These are phyloP conservation scores for Emergomyces africanus DNA, from an alignment of 2,329 filamentous ascomycete genomes.

Conservation along the genomic window DNA sequence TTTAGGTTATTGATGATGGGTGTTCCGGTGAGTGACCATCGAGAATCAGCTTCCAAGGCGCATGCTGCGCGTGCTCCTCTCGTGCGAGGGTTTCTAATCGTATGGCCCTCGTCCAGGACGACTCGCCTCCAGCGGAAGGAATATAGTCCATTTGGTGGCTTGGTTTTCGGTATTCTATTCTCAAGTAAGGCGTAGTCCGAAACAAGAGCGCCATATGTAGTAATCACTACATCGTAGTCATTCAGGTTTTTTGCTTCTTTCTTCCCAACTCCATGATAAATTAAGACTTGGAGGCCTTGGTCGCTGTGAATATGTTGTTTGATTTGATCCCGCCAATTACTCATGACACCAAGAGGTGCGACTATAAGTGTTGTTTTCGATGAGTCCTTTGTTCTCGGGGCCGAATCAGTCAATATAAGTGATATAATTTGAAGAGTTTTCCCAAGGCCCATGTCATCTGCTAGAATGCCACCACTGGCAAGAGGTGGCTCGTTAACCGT, in stretches of 20 bases:
- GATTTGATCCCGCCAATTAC: slow-evolving; percentile 78
- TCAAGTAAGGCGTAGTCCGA: slow-evolving; percentile 46
- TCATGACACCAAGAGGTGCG: slow-evolving; percentile 75
- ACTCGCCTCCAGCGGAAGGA: slow-evolving; percentile 63
- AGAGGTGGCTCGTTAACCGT: slow-evolving; percentile 46
- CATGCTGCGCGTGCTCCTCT: slow-evolving; percentile 59
- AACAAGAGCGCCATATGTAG: slow-evolving; percentile 67
- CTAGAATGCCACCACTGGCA: slow-evolving; percentile 70
- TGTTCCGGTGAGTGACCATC: slow-evolving; percentile 71
- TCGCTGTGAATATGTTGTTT: slow-evolving; percentile 54
- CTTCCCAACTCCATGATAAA: slow-evolving; percentile 57
- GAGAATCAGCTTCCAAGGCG: slow-evolving; percentile 53
- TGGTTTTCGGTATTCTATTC: slow-evolving; percentile 31
- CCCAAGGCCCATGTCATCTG: slow-evolving; percentile 86
- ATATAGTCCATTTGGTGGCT: slow-evolving; percentile 41
- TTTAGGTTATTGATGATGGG: slow-evolving; percentile 73
- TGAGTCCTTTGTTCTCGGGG: slow-evolving; percentile 31
- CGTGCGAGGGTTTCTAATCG: slow-evolving; percentile 63
- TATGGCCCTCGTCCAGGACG: slow-evolving; percentile 74
- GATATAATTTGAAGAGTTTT: slow-evolving; percentile 83
- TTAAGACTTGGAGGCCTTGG: slow-evolving; percentile 52
- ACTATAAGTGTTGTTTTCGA: slow-evolving; percentile 62
- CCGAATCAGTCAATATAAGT: slow-evolving; percentile 50
- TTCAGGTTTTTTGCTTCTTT: slow-evolving; percentile 48
- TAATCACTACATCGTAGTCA: slow-evolving; percentile 64